Conservation (phyloP, 495 filamentous ascomycete species). For the Hypoxylon cercidicola region DNA sequence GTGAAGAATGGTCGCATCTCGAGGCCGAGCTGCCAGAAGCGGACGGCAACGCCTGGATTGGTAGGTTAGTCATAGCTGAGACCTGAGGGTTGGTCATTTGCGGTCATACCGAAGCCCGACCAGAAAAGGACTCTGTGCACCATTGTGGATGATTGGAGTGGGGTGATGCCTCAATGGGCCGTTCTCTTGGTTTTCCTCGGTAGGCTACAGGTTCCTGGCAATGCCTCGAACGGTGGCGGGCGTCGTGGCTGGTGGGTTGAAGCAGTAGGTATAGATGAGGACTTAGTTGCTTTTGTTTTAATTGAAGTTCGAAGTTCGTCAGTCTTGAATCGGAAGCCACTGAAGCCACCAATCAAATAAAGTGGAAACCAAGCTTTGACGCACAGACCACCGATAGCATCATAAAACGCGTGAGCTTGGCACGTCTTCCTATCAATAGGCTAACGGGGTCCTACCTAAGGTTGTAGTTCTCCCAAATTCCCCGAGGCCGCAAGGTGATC, state of each 20-base stretch:
- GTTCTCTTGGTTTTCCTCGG: slow-evolving; percentile 14
- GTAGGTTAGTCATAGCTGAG: slow-evolving; percentile 18
- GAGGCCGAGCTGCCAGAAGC: slow-evolving; percentile 95
- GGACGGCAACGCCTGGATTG: slow-evolving; percentile 80
- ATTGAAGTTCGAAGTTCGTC: slow-evolving; percentile 40
- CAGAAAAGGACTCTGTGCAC: slow-evolving; percentile 89
- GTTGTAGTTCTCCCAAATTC: background rate
- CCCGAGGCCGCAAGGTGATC: background rate
- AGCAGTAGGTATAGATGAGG: slow-evolving; percentile 6
- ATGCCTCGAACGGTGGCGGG: slow-evolving; percentile 4
- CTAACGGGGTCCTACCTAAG: background rate
- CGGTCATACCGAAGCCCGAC: slow-evolving; percentile 88
- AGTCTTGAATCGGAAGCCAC: slow-evolving; percentile 27
- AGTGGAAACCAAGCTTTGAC: slow-evolving; percentile 20
- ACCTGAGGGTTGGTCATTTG: slow-evolving; percentile 21
- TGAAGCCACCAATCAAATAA: slow-evolving; percentile 37
- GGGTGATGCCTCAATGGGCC: slow-evolving; percentile 25
- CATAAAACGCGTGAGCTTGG: background rate
- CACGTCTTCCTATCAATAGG: slow-evolving; percentile 22
- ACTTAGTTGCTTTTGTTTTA: slow-evolving; percentile 3
- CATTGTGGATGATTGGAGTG: slow-evolving; percentile 52
- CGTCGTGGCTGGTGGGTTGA: slow-evolving; percentile 9
- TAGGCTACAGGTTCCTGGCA: slow-evolving; percentile 13
- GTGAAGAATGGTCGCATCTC: slow-evolving; percentile 96
- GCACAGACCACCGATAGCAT: slow-evolving; percentile 21